Evolutionary conservation across 176 grass and related monocot species (phyloP).

Genomic region (Lolium multiflorum): DNA sequence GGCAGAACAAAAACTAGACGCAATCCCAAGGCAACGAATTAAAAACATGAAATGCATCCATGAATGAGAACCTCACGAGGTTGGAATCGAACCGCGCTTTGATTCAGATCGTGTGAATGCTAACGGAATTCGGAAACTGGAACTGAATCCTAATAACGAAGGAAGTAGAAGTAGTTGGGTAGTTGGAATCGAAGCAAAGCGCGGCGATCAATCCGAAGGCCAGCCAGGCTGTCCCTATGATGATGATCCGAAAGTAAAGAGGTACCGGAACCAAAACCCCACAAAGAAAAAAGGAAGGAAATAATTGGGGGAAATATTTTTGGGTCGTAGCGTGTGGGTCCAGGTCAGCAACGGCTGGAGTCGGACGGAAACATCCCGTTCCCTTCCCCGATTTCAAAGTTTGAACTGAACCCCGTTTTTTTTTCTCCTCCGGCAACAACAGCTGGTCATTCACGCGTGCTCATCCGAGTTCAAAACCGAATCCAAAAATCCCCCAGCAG

Average conservation of each 20-base stretch:
- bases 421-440: neutral
- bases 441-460: neutral
- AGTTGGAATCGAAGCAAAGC: neutral
- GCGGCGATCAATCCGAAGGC: conserved; percentile 29
- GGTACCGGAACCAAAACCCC: conserved; percentile 14
- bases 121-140: neutral
- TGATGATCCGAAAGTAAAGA: conserved; percentile 19
- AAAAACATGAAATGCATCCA: neutral
- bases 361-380: conserved; percentile 22
- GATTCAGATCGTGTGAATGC: neutral
- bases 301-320: neutral
- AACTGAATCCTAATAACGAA: neutral
- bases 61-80: neutral
- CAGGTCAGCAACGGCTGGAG: conserved; percentile 16
- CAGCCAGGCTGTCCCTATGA: neutral
- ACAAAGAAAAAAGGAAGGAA: neutral
- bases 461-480: neutral
- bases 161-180: neutral
- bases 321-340: neutral
- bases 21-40: neutral
- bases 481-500: neutral
- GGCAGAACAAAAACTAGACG: neutral
- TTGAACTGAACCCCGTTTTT: neutral
- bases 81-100: neutral
- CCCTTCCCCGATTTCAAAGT: conserved; percentile 8